phyloP scores from a whole-genome alignment of 257 asterid genomes.

The Primulina huaijiensis region DNA sequence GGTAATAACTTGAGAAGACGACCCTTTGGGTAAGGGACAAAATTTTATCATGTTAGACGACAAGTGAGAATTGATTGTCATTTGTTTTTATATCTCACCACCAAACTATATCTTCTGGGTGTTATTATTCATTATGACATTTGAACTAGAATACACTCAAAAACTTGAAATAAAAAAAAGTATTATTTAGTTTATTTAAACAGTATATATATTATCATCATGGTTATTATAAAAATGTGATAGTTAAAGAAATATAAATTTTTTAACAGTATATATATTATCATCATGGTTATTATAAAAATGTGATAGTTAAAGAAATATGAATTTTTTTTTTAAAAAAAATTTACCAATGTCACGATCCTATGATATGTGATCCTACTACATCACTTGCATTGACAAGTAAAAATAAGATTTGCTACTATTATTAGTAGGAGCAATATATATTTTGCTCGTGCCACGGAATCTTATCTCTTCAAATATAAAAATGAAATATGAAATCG shows the following conservation, averaged over 20 bases:
- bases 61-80: slow-evolving; percentile 14
- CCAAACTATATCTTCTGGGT: neutral
- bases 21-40: slow-evolving; percentile 20
- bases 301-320: too few relatives aligned
- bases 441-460: neutral
- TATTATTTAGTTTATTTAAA: too few relatives aligned
- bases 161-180: too few relatives aligned
- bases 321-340: too few relatives aligned
- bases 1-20: slow-evolving; percentile 6
- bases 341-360: neutral
- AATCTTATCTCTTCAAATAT: neutral
- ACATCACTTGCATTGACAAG: neutral
- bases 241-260: too few relatives aligned
- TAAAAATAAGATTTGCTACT: neutral
- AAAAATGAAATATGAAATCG: neutral
- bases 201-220: too few relatives aligned
- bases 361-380: neutral
- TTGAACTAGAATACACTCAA: neutral
- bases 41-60: slow-evolving; percentile 5
- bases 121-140: neutral
- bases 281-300: too few relatives aligned
- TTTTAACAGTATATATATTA: too few relatives aligned
- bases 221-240: too few relatives aligned
- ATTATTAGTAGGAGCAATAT: neutral
- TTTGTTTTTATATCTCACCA: neutral